Evolutionary conservation across 352 stramenopile genomes (phyloP).

Genomic region (Discostella stelligera): DNA sequence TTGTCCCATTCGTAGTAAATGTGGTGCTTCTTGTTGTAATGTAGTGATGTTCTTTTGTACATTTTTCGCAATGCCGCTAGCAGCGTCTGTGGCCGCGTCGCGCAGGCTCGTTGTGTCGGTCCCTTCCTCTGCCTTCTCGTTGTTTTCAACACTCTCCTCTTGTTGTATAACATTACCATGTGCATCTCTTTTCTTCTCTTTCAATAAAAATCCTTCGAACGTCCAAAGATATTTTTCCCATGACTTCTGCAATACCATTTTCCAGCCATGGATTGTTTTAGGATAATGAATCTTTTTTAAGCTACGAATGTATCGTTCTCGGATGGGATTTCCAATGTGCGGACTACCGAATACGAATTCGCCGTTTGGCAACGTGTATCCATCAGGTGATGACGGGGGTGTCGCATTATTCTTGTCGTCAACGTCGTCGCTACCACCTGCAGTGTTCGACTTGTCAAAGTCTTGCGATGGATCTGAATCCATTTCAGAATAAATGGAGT

Average conservation of each 20-base stretch:
- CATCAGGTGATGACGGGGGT: no score
- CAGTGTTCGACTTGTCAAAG: conserved; percentile 7
- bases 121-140: conserved; percentile 12
- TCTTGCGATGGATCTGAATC: neutral
- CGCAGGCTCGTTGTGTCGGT: conserved; percentile 3
- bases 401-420: neutral
- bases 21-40: conserved; percentile 41
- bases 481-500: neutral
- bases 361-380: neutral
- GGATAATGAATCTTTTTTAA: conserved; percentile 31
- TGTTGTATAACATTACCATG: conserved; percentile 34
- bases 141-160: conserved; percentile 8
- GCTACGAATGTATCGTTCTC: conserved; percentile 27
- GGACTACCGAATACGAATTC: conserved; percentile 17
- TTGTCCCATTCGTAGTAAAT: conserved; percentile 52
- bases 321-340: conserved; percentile 22
- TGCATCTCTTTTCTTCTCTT: conserved; percentile 32
- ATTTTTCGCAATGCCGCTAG: conserved; percentile 57
- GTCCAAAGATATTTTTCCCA: conserved; percentile 36
- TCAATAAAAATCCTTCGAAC: conserved; percentile 41
- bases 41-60: conserved; percentile 59
- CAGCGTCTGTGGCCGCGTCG: conserved; percentile 22
- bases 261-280: conserved; percentile 38
- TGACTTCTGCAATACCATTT: conserved; percentile 14
- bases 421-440: neutral